Conservation (phyloP, 495 filamentous ascomycete species). For the Annulohypoxylon maeteangense region DNA sequence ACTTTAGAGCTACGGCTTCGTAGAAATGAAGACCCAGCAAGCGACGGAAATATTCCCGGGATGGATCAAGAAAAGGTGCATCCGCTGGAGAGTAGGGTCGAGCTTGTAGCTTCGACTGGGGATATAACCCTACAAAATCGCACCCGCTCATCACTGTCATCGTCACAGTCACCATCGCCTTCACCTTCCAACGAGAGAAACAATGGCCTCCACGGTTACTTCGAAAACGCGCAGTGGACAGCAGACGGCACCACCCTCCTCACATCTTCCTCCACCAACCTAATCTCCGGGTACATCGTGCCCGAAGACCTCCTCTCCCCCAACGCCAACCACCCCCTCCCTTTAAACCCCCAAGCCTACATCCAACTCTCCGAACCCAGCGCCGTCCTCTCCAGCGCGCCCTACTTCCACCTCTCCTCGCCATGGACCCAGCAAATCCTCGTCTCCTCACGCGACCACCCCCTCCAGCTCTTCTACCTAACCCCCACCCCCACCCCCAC, state of each 20-base stretch:
- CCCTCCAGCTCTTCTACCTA: conserved; percentile 73
- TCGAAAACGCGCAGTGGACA: conserved; percentile 69
- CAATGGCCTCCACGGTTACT: conserved; percentile 55
- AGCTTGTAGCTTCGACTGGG: conserved; percentile 57
- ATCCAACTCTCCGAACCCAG: conserved; percentile 73
- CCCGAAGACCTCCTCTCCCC: conserved; percentile 76
- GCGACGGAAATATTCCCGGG: not conserved
- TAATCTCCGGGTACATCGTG: conserved; percentile 75
- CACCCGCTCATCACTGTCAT: not conserved
- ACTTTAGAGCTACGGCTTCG: not conserved
- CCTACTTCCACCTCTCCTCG: conserved; percentile 73
- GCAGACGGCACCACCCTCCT: conserved; percentile 86
- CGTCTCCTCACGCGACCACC: conserved; percentile 73
- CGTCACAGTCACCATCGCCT: not conserved
- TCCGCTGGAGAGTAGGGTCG: conserved; percentile 42
- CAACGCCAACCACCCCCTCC: conserved; percentile 50
- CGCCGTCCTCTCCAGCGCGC: conserved; percentile 76
- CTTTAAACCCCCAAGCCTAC: conserved; percentile 69
- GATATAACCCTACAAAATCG: conserved; percentile 30
- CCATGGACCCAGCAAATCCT: conserved; percentile 75
- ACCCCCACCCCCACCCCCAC: conserved; percentile 38
- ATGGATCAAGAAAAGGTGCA: conserved; percentile 37
- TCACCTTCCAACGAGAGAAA: not conserved
- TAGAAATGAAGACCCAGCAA: conserved; percentile 20
- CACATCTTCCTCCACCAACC: conserved; percentile 75